Conservation (phyloP, 2,329 filamentous ascomycete genomes). For the Ascochyta clinopodiicola region DNA sequence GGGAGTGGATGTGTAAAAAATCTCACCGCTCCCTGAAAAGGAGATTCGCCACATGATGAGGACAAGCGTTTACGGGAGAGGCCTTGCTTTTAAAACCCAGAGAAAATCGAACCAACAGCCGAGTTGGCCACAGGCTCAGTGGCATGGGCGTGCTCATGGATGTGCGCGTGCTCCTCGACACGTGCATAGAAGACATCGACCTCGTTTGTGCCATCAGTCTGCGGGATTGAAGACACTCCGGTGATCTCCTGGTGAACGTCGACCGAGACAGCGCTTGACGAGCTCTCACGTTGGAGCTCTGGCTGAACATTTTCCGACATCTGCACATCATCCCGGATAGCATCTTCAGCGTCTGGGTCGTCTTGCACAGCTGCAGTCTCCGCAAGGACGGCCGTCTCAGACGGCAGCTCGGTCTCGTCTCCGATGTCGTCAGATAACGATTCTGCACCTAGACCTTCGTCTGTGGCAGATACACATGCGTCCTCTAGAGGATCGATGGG, state of each 20-base stretch:
- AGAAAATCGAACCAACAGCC: not conserved
- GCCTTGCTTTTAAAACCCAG: not conserved
- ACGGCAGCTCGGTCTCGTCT: constrained; percentile 8
- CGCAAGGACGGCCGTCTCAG: constrained; percentile 10
- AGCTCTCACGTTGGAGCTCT: not conserved
- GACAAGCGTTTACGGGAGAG: too few relatives aligned
- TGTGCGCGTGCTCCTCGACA: constrained; percentile 1
- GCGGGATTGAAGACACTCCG: not conserved
- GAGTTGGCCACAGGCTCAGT: not conserved
- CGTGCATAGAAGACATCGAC: not conserved
- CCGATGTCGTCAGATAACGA: not conserved
- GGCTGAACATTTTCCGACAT: not conserved
- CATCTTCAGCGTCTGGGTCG: not conserved
- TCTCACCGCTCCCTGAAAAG: too few relatives aligned
- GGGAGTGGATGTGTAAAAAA: too few relatives aligned
- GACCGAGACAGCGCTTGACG: not conserved
- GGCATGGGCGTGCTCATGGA: not conserved
- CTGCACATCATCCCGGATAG: not conserved
- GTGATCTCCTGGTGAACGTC: constrained; percentile 8
- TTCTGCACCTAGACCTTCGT: not conserved
- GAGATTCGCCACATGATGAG: too few relatives aligned
- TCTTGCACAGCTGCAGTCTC: constrained; percentile 10
- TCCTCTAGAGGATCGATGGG: not conserved
- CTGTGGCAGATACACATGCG: not conserved
- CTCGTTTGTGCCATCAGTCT: constrained; percentile 7